Percentiles rank a stretch among this genome's conserved stretches.
Conservation (phyloP, 148 eudicot genomes). For the Tetragonia tetragonoides region DNA sequence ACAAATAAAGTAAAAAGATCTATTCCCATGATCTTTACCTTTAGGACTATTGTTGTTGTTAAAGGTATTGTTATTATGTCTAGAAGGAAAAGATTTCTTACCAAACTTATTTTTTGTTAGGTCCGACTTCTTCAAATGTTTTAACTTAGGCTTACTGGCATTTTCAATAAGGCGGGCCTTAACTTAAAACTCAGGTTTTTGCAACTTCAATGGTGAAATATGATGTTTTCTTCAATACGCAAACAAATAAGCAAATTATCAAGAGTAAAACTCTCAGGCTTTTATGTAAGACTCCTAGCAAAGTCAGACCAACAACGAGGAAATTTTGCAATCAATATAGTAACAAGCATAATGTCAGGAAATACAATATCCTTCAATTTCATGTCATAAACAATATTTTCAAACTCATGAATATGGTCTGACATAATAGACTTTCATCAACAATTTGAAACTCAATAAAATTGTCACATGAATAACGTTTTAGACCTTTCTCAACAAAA, state of each 20-base stretch:
- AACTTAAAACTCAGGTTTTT: neutral
- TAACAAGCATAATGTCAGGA: neutral
- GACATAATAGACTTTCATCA: too few relatives aligned
- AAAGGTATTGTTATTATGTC: neutral
- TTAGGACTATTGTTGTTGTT: too few relatives aligned
- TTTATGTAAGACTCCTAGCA: neutral
- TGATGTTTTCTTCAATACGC: constrained; percentile 4
- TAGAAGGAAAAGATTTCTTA: neutral
- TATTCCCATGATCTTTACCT: too few relatives aligned
- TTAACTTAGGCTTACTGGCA: neutral
- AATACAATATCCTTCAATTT: neutral
- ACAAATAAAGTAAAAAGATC: too few relatives aligned
- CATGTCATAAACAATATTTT: neutral
- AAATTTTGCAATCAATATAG: neutral
- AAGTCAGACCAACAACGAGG: neutral
- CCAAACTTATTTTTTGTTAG: neutral
- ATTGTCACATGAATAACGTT: too few relatives aligned
- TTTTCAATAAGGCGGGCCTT: neutral
- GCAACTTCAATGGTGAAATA: neutral
- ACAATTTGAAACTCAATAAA: too few relatives aligned
- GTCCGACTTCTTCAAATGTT: neutral
- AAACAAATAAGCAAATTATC: neutral
- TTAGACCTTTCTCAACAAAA: too few relatives aligned
- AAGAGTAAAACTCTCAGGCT: neutral
- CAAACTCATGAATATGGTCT: too few relatives aligned